phyloP scores from a whole-genome alignment of 2,329 filamentous ascomycete species.

The Cryphonectria japonica region DNA sequence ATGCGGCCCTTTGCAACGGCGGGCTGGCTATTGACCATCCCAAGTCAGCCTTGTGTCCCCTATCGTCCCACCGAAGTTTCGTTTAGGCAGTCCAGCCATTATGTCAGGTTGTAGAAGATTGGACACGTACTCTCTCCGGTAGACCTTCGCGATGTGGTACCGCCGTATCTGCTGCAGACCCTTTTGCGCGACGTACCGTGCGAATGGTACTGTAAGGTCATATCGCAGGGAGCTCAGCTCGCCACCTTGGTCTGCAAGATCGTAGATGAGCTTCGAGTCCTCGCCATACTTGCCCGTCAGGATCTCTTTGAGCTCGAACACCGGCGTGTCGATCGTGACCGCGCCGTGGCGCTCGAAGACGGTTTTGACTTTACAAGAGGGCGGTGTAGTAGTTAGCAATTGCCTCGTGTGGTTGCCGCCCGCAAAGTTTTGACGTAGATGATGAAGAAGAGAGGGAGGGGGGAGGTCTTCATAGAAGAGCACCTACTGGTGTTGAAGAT shows the following conservation, averaged over 20 bases:
- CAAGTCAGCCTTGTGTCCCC: slow-evolving; percentile 54
- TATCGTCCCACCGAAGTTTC: slow-evolving; percentile 56
- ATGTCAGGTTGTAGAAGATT: slow-evolving; percentile 49
- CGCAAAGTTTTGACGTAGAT: background rate
- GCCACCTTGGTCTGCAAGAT: slow-evolving; percentile 84
- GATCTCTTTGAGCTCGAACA: slow-evolving; percentile 87
- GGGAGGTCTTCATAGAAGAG: too few relatives aligned
- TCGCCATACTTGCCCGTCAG: slow-evolving; percentile 90
- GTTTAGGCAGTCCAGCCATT: slow-evolving; percentile 46
- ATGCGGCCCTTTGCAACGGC: slow-evolving; percentile 90
- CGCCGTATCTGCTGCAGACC: slow-evolving; percentile 83
- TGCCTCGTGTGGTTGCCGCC: background rate
- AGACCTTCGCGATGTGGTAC: slow-evolving; percentile 91
- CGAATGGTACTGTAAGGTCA: slow-evolving; percentile 87
- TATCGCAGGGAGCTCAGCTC: slow-evolving; percentile 84
- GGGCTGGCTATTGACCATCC: slow-evolving; percentile 43
- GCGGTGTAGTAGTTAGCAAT: slow-evolving; percentile 51
- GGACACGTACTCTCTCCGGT: slow-evolving; percentile 61
- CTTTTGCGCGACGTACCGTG: slow-evolving; percentile 89
- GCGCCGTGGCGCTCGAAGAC: slow-evolving; percentile 86
- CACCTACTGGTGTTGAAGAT: slow-evolving; percentile 33
- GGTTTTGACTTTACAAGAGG: slow-evolving; percentile 58
- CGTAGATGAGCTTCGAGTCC: slow-evolving; percentile 90
- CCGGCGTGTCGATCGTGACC: slow-evolving; percentile 77
- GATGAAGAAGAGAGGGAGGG: too few relatives aligned